These are phyloP conservation scores for Beverwykella pulmonaria DNA, from an alignment of 495 filamentous ascomycete genomes.

Conservation along the genomic window DNA sequence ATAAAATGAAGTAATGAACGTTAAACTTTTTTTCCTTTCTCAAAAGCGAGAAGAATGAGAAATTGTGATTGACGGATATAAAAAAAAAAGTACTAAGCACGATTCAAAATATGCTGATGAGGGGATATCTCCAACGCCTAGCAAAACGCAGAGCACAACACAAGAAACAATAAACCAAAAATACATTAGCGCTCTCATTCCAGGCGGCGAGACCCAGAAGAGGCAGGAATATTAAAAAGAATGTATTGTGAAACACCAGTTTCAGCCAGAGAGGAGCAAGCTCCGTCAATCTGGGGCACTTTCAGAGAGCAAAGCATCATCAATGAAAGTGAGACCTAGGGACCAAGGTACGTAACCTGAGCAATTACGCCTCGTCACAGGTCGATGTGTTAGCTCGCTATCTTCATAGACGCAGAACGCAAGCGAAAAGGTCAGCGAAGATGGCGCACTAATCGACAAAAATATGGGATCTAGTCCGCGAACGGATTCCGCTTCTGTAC, in stretches of 20 bases:
- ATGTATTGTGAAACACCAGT: slow-evolving; percentile 36
- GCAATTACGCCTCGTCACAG: slow-evolving; percentile 44
- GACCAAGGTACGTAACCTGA: slow-evolving; percentile 46
- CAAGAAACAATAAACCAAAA: slow-evolving; percentile 38
- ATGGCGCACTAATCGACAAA: slow-evolving; percentile 36
- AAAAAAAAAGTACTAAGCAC: slow-evolving; percentile 16
- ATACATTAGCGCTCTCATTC: slow-evolving; percentile 11
- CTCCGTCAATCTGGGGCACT: slow-evolving; percentile 23
- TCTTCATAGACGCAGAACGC: slow-evolving; percentile 39
- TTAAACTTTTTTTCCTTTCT: not conserved
- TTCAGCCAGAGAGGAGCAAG: slow-evolving; percentile 26
- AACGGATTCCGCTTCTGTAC: slow-evolving; percentile 44
- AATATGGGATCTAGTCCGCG: slow-evolving; percentile 34
- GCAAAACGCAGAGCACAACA: slow-evolving; percentile 43
- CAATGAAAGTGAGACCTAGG: slow-evolving; percentile 27
- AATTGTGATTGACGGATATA: not conserved
- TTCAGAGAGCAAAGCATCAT: slow-evolving; percentile 31
- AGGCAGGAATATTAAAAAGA: slow-evolving; percentile 9
- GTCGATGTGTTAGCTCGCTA: slow-evolving; percentile 28
- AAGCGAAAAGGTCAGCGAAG: slow-evolving; percentile 46
- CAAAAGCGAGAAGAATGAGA: slow-evolving; percentile 1
- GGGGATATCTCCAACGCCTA: slow-evolving; percentile 41
- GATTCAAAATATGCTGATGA: slow-evolving; percentile 33
- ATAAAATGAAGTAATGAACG: slow-evolving; percentile 15
- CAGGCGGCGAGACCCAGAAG: not conserved